phyloP scores from a whole-genome alignment of 192 early-diverging fungal genomes.

The Gonapodya sp. region DNA sequence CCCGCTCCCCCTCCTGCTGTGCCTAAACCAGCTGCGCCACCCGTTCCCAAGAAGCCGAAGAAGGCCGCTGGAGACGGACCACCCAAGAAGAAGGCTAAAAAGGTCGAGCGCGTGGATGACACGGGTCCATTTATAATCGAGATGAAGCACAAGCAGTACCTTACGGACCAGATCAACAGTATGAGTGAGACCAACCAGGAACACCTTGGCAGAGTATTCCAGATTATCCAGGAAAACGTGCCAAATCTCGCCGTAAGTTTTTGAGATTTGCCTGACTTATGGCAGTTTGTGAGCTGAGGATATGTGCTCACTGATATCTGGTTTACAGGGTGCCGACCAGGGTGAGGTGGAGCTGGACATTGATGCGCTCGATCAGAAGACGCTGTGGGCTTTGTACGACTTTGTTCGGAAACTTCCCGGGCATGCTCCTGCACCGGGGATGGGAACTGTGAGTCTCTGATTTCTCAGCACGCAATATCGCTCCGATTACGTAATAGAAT shows the following conservation, averaged over 20 bases:
- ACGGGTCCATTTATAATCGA: not conserved
- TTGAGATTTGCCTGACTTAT: not conserved
- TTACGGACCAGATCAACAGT: slow-evolving; percentile 11
- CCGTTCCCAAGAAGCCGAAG: slow-evolving; percentile 13
- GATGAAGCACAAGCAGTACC: slow-evolving; percentile 5
- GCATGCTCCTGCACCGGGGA: slow-evolving; percentile 21
- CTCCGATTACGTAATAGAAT: not conserved
- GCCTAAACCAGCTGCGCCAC: slow-evolving; percentile 7
- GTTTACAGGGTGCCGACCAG: slow-evolving; percentile 36
- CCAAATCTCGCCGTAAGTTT: slow-evolving; percentile 39
- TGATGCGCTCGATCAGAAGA: slow-evolving; percentile 72
- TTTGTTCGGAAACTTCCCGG: slow-evolving; percentile 60
- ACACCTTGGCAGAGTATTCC: slow-evolving; percentile 53
- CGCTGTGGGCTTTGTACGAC: slow-evolving; percentile 74
- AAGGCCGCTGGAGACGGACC: slow-evolving; percentile 6
- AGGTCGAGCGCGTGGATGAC: slow-evolving; percentile 3
- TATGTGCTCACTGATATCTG: not conserved
- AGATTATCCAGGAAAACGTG: slow-evolving; percentile 60
- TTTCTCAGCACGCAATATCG: not conserved
- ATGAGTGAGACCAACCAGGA: slow-evolving; percentile 22
- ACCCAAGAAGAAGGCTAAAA: slow-evolving; percentile 9
- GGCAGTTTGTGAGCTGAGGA: not conserved
- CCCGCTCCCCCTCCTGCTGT: slow-evolving; percentile 11
- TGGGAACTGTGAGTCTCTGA: not conserved
- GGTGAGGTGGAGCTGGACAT: slow-evolving; percentile 96